A percentile compares a stretch with the other conserved stretches of the same genome.
phyloP scores from a whole-genome alignment of 345 rosid genomes.

The Microthlaspi erraticum region DNA sequence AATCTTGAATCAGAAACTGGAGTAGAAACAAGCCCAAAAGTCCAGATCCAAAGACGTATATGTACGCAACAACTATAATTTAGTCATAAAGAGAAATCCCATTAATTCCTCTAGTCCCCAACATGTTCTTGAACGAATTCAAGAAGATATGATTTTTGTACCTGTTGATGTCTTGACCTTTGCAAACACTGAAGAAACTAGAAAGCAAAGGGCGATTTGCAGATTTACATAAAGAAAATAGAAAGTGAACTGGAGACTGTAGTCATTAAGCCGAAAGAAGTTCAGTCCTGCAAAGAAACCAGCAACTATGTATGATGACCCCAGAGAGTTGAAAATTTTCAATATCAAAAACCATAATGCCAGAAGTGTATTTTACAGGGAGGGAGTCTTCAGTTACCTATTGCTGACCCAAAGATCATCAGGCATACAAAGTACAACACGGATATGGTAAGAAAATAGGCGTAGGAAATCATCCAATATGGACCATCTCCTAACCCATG shows the following conservation, averaged over 20 bases:
- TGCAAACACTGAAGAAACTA: slow-evolving; percentile 70
- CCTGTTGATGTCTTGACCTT: slow-evolving; percentile 90
- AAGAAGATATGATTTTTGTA: slow-evolving; percentile 37
- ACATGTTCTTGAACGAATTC: slow-evolving; percentile 17
- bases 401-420: slow-evolving; percentile 74
- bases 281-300: slow-evolving; percentile 70
- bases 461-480: slow-evolving; percentile 88
- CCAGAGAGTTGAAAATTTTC: background rate
- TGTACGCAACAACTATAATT: slow-evolving; percentile 68
- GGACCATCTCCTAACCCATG: slow-evolving; percentile 99
- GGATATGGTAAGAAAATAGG: slow-evolving; percentile 77
- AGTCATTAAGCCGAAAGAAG: slow-evolving; percentile 79
- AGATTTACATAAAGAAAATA: slow-evolving; percentile 76
- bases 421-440: slow-evolving; percentile 69
- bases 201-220: slow-evolving; percentile 84
- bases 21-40: slow-evolving; percentile 80
- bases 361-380: background rate
- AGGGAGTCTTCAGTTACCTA: slow-evolving; percentile 56
- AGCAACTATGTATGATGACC: slow-evolving; percentile 23
- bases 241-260: slow-evolving; percentile 73
- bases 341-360: background rate
- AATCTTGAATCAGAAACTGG: slow-evolving; percentile 65
- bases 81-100: slow-evolving; percentile 11
- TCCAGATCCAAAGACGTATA: slow-evolving; percentile 80
- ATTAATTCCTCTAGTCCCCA: slow-evolving; percentile 4